Base-by-base conservation (phyloP, 148 eudicot species). In the Nyssa sinensis region DNA sequence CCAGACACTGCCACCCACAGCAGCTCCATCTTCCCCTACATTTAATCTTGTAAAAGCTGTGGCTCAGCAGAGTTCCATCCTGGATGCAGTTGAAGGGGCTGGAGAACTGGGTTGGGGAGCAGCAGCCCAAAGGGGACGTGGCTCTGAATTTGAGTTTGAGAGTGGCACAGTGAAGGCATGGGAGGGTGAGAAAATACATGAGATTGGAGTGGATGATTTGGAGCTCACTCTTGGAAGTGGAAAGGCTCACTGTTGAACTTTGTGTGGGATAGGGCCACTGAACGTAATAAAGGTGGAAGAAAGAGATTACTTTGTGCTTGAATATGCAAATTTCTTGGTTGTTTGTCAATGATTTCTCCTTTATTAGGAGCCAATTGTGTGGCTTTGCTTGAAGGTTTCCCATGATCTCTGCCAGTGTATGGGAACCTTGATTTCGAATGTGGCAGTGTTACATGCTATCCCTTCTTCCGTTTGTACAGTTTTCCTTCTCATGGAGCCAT, bases 131-230 rank as follows among this genome's bases (percentile, higher is more conserved):
- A 87, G 84, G 80, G 90, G 89, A 17, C 87, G 76, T 64, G 91
- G 96, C 51, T 64, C 88, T 0, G 97, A 92, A 66, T 94, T 94
- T 65, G 97, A 88, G 83, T 92, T 95, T 64, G 98, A 86, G 67
- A 92, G 81, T 71, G 68, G 85, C 28, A 82, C 97, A 2, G 91
- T 95, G 53, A 95, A 85, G 76, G 96, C 98, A 1, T 95, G 97
- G 98, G 98, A 90, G 81, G 98, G 98, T 3, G 98, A 95, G 84
- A 88, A 86, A 69, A 92, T 92, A 81, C 96, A 90, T 78, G 98
- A 95, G 76, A 85, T 92, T 7, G 96, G 90, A 23, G 81, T 79
- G 58, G 98, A 94, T 55, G 97, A 92, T 85, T 81, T 94, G 83
- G 98, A 94, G 85, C 97, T 94, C 73, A 90, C 98, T 0, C 94